These are phyloP conservation scores for Leccinum variicolor DNA, from an alignment of 768 basidiomycete species.

Conservation along the genomic window DNA sequence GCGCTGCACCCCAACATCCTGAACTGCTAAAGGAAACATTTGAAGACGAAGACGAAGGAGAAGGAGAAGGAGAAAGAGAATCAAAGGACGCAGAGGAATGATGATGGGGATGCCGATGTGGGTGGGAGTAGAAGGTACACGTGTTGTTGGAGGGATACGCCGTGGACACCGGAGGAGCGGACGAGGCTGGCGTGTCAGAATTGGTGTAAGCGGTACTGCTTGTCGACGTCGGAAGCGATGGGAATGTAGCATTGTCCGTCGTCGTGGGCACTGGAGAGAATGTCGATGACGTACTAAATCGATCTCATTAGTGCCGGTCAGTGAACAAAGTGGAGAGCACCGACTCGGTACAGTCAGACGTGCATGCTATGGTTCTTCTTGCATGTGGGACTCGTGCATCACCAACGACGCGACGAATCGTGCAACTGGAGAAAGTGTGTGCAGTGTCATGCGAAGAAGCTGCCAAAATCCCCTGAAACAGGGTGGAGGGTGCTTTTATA, in stretches of 20 bases:
- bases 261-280: conserved; percentile 1
- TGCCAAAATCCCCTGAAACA: conserved; percentile 55
- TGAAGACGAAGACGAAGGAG: background rate
- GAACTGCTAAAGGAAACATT: background rate
- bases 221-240: conserved; percentile 4
- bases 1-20: background rate
- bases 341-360: conserved; percentile 3
- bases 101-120: background rate
- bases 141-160: background rate
- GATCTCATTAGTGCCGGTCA: background rate
- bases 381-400: conserved; percentile 36
- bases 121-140: background rate
- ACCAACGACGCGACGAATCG: conserved; percentile 45
- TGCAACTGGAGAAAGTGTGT: conserved; percentile 62
- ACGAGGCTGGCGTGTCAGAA: background rate
- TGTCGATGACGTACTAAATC: background rate
- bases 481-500: conserved; percentile 56
- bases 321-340: background rate
- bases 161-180: background rate
- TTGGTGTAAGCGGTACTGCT: background rate
- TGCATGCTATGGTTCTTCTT: conserved; percentile 24
- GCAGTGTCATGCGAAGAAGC: conserved; percentile 57
- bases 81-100: background rate
- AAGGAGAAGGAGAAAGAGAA: background rate
- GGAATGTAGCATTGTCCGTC: conserved; percentile 5